Percentiles rank a stretch among this genome's conserved stretches.
These are phyloP conservation scores for Aspergillus cristatus DNA, from an alignment of 495 filamentous ascomycete genomes.

Conservation along the genomic window DNA sequence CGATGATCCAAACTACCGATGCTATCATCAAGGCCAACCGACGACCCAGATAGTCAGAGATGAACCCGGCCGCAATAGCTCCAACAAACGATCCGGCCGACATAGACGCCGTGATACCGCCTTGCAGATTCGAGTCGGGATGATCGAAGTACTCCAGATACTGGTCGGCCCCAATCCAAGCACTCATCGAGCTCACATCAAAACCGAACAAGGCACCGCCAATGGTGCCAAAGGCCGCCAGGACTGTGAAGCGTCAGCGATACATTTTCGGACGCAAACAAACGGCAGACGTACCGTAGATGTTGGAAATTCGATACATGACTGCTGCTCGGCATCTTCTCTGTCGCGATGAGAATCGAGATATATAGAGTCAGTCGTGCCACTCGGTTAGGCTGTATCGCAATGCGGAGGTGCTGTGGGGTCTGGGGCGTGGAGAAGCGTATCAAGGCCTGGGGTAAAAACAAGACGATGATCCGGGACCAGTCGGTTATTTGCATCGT, in stretches of 20 bases:
- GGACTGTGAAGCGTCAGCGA: slow-evolving; percentile 17
- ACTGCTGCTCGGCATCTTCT: no score
- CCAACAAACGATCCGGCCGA: slow-evolving; percentile 60
- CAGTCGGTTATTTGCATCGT: no score
- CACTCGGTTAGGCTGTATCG: no score
- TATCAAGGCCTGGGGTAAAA: no score
- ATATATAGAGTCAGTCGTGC: no score
- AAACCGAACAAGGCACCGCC: slow-evolving; percentile 37
- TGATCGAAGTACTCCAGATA: slow-evolving; percentile 60
- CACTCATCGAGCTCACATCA: slow-evolving; percentile 54
- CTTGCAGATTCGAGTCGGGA: slow-evolving; percentile 54
- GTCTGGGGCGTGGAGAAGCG: no score
- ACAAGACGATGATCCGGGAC: no score
- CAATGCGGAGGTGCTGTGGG: no score
- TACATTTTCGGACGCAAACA: background rate
- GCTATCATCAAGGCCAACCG: slow-evolving; percentile 56
- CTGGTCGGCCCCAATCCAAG: slow-evolving; percentile 60
- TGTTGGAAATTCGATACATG: no score
- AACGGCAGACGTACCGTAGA: no score
- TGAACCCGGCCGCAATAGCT: slow-evolving; percentile 51
- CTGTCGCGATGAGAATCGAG: no score
- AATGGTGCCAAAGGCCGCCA: slow-evolving; percentile 44
- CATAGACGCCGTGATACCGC: slow-evolving; percentile 47
- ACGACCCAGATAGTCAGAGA: slow-evolving; percentile 59
- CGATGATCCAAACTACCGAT: slow-evolving; percentile 62